Evolutionary conservation across 2,329 filamentous ascomycete genomes (phyloP).

Genomic region (Teratosphaeria zuluensis): DNA sequence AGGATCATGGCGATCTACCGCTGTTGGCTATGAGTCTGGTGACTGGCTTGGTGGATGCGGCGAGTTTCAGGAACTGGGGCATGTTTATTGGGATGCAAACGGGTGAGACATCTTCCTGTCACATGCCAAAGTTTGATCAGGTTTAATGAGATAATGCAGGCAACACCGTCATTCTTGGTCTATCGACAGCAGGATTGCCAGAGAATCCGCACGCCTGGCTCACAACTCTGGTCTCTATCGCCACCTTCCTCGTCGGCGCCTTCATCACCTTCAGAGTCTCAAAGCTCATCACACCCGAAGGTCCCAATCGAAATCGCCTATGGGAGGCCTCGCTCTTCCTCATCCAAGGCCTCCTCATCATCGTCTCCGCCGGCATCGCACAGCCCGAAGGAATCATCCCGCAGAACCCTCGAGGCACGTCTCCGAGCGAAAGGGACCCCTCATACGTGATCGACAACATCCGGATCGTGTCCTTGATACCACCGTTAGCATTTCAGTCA

Average conservation of each 20-base stretch:
- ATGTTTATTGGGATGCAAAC: constrained; percentile 47
- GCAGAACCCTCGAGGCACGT: constrained; percentile 29
- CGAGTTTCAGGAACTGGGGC: constrained; percentile 38
- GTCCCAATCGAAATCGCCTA: constrained; percentile 20
- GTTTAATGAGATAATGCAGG: constrained; percentile 27
- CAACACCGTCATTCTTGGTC: constrained; percentile 54
- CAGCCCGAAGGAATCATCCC: constrained; percentile 37
- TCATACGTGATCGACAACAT: constrained; percentile 28
- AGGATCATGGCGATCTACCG: constrained; percentile 21
- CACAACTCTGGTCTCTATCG: constrained; percentile 45
- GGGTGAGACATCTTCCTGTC: constrained; percentile 25
- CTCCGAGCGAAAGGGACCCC: constrained; percentile 9
- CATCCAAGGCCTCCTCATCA: constrained; percentile 42
- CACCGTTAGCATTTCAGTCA: constrained; percentile 43
- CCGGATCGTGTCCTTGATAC: constrained; percentile 36
- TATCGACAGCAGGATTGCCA: constrained; percentile 46
- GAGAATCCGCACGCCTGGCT: constrained; percentile 44
- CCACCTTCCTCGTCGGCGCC: constrained; percentile 45
- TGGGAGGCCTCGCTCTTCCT: constrained; percentile 42
- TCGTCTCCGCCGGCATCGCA: constrained; percentile 44
- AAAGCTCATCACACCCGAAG: constrained; percentile 28
- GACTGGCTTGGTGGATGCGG: constrained; percentile 39
- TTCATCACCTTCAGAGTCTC: constrained; percentile 35
- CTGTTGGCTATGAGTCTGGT: constrained; percentile 36
- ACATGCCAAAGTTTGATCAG: background rate